Evolutionary conservation across 257 asterid genomes (phyloP).

Genomic region (Echites panduratus): DNA sequence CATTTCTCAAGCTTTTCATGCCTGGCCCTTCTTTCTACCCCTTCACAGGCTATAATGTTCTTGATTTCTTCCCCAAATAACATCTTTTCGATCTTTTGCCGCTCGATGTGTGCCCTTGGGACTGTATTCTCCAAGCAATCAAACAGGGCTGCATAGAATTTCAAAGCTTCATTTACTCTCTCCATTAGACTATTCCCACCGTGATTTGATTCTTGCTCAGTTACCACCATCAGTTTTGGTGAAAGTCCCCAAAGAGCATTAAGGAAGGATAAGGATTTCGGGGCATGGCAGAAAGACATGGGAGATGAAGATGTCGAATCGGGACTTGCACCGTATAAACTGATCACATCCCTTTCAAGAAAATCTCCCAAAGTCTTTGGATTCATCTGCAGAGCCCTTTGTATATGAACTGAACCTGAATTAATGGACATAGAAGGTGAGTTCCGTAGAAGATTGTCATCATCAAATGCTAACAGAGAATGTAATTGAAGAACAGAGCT

Average conservation of each 20-base stretch:
- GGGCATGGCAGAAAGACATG: conserved; percentile 15
- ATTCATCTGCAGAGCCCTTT: conserved; percentile 26
- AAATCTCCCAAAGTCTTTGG: conserved; percentile 41
- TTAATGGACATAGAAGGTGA: conserved; percentile 24
- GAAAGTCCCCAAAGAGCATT: conserved; percentile 44
- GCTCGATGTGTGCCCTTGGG: conserved; percentile 44
- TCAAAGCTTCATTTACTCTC: conserved; percentile 49
- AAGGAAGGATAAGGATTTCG: conserved; percentile 39
- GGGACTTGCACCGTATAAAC: conserved; percentile 30
- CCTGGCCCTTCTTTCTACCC: conserved; percentile 50
- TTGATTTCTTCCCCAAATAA: conserved; percentile 63
- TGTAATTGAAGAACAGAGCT: conserved; percentile 57
- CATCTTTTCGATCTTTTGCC: conserved; percentile 56
- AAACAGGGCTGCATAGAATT: conserved; percentile 61
- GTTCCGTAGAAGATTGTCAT: conserved; percentile 26
- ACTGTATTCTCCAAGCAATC: conserved; percentile 66
- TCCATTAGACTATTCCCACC: conserved; percentile 46
- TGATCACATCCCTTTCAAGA: conserved; percentile 43
- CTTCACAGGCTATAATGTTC: conserved; percentile 63
- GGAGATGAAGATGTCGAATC: conserved; percentile 42
- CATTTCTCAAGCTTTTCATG: conserved; percentile 74
- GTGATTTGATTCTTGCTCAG: conserved; percentile 73
- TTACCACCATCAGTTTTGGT: conserved; percentile 59
- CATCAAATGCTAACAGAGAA: conserved; percentile 47
- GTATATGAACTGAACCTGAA: conserved; percentile 25